A percentile compares a stretch with the other conserved stretches of the same genome.
phyloP scores from a whole-genome alignment of 768 basidiomycete species.

The Mycena alexandri region DNA sequence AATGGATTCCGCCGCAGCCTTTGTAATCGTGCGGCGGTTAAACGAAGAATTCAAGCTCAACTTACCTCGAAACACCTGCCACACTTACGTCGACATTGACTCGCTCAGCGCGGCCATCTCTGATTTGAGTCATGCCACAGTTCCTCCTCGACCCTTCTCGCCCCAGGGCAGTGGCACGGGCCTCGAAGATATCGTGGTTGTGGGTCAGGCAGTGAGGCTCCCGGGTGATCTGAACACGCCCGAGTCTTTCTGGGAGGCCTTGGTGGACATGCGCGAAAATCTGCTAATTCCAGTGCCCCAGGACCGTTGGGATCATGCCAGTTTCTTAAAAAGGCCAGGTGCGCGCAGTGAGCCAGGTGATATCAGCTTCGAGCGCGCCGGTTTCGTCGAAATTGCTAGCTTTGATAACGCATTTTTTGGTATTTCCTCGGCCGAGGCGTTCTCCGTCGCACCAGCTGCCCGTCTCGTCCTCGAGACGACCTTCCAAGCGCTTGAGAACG shows the following conservation, averaged over 20 bases:
- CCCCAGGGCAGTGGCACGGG: background rate
- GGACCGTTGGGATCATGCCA: constrained; percentile 53
- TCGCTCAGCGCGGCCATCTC: constrained; percentile 44
- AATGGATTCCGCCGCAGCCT: constrained; percentile 52
- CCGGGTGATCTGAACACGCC: constrained; percentile 50
- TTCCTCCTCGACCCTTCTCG: background rate
- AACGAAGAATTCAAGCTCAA: constrained; percentile 44
- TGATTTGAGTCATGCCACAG: background rate
- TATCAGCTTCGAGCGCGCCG: constrained; percentile 48
- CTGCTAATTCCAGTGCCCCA: constrained; percentile 46
- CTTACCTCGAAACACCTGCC: constrained; percentile 51
- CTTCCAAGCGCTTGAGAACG: constrained; percentile 53
- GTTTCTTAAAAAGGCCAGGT: constrained; percentile 45
- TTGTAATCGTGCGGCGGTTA: constrained; percentile 46
- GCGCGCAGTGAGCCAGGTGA: constrained; percentile 45
- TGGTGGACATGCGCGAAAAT: constrained; percentile 48
- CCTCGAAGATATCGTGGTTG: constrained; percentile 50
- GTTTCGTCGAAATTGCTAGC: constrained; percentile 47
- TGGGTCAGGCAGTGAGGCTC: constrained; percentile 51
- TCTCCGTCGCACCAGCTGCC: constrained; percentile 45
- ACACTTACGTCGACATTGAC: constrained; percentile 48
- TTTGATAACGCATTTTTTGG: constrained; percentile 54
- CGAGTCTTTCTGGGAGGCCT: constrained; percentile 49
- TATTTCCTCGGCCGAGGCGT: constrained; percentile 51
- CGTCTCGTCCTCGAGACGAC: constrained; percentile 51